phyloP scores from a whole-genome alignment of 1,284 basidiomycete species.

The Ganoderma meredithae region DNA sequence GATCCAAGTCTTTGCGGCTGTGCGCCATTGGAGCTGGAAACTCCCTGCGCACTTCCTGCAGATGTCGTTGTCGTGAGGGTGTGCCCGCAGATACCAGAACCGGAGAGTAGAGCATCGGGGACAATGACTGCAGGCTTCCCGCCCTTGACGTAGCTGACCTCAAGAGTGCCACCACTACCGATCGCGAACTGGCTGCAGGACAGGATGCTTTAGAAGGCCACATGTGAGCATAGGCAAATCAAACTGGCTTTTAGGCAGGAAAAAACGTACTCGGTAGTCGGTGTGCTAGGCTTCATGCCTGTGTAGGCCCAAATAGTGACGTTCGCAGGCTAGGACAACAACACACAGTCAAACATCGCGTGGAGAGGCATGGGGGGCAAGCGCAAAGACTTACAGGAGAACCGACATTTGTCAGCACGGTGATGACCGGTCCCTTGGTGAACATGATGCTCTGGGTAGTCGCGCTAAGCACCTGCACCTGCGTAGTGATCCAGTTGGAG shows the following conservation, averaged over 20 bases:
- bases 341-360: not conserved
- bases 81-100: slow-evolving; percentile 49
- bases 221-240: not conserved
- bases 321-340: slow-evolving; percentile 55
- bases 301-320: slow-evolving; percentile 62
- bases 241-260: not conserved
- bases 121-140: slow-evolving; percentile 65
- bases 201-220: slow-evolving; percentile 53
- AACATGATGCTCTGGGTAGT: slow-evolving; percentile 70
- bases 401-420: slow-evolving; percentile 80
- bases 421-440: slow-evolving; percentile 75
- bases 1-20: not conserved
- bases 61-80: slow-evolving; percentile 1
- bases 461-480: slow-evolving; percentile 63
- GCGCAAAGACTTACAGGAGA: slow-evolving; percentile 59
- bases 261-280: slow-evolving; percentile 61
- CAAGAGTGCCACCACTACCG: slow-evolving; percentile 64
- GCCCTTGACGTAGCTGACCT: slow-evolving; percentile 64
- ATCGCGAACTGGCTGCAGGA: slow-evolving; percentile 71
- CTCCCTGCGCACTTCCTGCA: slow-evolving; percentile 16
- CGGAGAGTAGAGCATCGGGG: slow-evolving; percentile 47
- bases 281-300: slow-evolving; percentile 52
- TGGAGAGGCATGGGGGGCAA: not conserved
- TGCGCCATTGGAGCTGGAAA: slow-evolving; percentile 17
- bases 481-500: slow-evolving; percentile 66